Percentiles rank a stretch among this genome's conserved stretches.
These are phyloP conservation scores for Boletus hoseneyae DNA, from an alignment of 1,284 basidiomycete species.

Conservation along the genomic window DNA sequence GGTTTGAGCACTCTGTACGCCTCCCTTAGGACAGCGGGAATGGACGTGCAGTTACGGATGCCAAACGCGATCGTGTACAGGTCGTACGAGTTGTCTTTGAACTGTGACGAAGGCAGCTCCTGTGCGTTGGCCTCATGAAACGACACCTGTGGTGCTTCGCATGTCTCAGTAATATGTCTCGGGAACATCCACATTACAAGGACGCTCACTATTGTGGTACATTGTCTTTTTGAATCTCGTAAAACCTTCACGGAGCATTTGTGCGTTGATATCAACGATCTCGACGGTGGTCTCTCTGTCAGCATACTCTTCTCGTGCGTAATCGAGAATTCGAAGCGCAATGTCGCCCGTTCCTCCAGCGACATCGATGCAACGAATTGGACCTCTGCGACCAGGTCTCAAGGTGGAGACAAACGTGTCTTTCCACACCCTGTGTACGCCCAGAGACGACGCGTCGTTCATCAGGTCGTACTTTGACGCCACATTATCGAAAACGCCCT, in stretches of 20 bases:
- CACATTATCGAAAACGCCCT: constrained; percentile 93
- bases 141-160: constrained; percentile 84
- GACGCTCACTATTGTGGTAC: constrained; percentile 87
- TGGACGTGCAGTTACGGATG: constrained; percentile 95
- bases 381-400: constrained; percentile 73
- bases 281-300: constrained; percentile 89
- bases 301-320: constrained; percentile 84
- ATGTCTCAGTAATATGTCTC: constrained; percentile 12
- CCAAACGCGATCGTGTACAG: constrained; percentile 99
- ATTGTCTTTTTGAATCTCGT: constrained; percentile 92
- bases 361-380: constrained; percentile 86
- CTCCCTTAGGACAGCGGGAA: constrained; percentile 85
- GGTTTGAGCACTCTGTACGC: constrained; percentile 96
- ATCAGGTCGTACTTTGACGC: constrained; percentile 96
- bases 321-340: constrained; percentile 90
- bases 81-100: constrained; percentile 83
- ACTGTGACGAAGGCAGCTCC: constrained; percentile 61
- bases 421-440: constrained; percentile 97
- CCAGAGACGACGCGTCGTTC: constrained; percentile 98
- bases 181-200: neutral
- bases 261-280: constrained; percentile 92
- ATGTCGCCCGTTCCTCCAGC: constrained; percentile 99
- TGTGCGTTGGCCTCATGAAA: constrained; percentile 97
- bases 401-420: constrained; percentile 84
- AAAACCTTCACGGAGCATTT: constrained; percentile 94